Conservation (phyloP, 306 rosid species). For the Potentilla sterilis region DNA sequence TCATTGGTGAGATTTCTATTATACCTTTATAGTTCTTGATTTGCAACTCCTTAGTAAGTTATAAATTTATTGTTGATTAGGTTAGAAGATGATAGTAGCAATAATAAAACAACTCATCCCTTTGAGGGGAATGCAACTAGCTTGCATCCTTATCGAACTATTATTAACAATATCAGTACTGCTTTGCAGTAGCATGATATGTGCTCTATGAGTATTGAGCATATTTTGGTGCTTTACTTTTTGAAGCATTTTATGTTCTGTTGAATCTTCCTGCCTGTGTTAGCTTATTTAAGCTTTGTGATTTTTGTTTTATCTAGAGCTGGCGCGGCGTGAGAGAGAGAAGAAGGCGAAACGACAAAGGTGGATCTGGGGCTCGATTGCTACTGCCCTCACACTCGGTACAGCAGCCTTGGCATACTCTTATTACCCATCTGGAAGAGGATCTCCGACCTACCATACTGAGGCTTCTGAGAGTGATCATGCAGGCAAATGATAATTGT, state of each 20-base stretch:
- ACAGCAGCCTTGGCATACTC: conserved; percentile 77
- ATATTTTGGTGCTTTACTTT: not conserved
- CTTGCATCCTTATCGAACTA: not conserved
- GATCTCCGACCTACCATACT: conserved; percentile 25
- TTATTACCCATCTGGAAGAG: conserved; percentile 54
- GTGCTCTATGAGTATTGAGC: not conserved
- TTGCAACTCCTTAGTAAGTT: not conserved
- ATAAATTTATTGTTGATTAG: not conserved
- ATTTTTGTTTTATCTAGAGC: conserved; percentile 44
- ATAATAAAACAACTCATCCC: not conserved
- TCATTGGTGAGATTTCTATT: conserved; percentile 60
- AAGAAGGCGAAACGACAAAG: conserved; percentile 60
- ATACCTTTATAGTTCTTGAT: not conserved
- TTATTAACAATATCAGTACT: not conserved
- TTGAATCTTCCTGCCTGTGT: conserved; percentile 5
- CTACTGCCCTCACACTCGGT: conserved; percentile 59
- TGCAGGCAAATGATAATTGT: conserved; percentile 32
- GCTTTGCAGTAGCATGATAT: not conserved
- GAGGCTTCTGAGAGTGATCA: conserved; percentile 42
- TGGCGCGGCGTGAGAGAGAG: conserved; percentile 75
- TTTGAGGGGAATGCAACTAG: not conserved
- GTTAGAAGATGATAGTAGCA: not conserved
- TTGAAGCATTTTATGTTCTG: conserved; percentile 6
- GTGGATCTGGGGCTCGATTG: conserved; percentile 90
- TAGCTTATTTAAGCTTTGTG: conserved; percentile 11